These are phyloP conservation scores for Salix koriyanagi DNA, from an alignment of 345 rosid genomes.

Conservation along the genomic window DNA sequence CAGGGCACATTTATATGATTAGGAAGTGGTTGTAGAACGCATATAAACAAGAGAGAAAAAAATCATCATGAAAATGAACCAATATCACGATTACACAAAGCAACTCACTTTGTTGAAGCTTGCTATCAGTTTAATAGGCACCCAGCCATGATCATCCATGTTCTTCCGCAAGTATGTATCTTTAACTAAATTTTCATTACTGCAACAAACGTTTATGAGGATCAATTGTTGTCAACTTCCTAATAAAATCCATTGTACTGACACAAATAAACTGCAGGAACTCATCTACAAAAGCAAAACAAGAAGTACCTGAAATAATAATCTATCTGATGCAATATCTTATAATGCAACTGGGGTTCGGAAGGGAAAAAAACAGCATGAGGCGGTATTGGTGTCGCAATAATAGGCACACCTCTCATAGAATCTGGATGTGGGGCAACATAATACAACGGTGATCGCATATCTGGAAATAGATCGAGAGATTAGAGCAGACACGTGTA, in stretches of 20 bases:
- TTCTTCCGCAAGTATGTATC: slow-evolving; percentile 70
- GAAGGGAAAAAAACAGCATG: slow-evolving; percentile 43
- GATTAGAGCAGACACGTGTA: slow-evolving; percentile 21
- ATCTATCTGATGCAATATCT: slow-evolving; percentile 63
- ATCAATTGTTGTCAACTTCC: slow-evolving; percentile 16
- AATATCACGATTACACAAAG: slow-evolving; percentile 9
- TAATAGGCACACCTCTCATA: slow-evolving; percentile 44
- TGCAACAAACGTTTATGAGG: slow-evolving; percentile 38
- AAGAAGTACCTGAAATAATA: slow-evolving; percentile 67
- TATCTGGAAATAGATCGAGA: slow-evolving; percentile 34
- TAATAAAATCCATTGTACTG: not conserved
- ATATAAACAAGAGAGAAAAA: not conserved
- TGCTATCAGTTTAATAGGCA: slow-evolving; percentile 58
- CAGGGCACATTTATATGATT: not conserved
- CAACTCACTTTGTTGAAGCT: slow-evolving; percentile 73
- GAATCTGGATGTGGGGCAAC: slow-evolving; percentile 43
- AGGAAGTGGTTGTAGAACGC: not conserved
- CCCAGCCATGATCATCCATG: slow-evolving; percentile 96
- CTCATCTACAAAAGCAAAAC: not conserved
- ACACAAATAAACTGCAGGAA: not conserved
- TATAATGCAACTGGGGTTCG: slow-evolving; percentile 50
- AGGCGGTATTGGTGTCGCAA: slow-evolving; percentile 36
- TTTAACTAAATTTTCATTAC: slow-evolving; percentile 69
- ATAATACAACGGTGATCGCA: slow-evolving; percentile 46
- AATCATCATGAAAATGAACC: slow-evolving; percentile 2